phyloP scores from a whole-genome alignment of 2,329 filamentous ascomycete genomes.

The Passalora sequoiae region DNA sequence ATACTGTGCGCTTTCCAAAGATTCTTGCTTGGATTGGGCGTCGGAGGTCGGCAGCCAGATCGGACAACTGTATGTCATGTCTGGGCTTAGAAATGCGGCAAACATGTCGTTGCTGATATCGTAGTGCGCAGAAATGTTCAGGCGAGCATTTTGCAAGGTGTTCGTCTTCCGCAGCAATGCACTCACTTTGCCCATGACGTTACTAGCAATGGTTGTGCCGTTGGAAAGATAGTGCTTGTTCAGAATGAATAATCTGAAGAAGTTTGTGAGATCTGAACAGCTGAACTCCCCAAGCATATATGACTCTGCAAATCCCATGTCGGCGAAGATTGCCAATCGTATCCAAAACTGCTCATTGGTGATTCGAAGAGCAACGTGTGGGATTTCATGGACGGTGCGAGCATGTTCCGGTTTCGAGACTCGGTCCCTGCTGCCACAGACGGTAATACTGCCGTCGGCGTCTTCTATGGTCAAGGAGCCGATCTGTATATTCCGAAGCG shows the following conservation, averaged over 20 bases:
- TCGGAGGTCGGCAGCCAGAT: slow-evolving; percentile 54
- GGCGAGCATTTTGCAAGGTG: slow-evolving; percentile 49
- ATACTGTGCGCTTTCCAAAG: slow-evolving; percentile 61
- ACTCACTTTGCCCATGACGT: slow-evolving; percentile 53
- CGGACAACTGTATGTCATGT: slow-evolving; percentile 72
- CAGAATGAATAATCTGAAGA: slow-evolving; percentile 69
- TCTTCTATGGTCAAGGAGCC: slow-evolving; percentile 45
- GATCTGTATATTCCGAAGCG: slow-evolving; percentile 43
- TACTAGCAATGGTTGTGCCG: slow-evolving; percentile 58
- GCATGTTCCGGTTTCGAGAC: slow-evolving; percentile 34
- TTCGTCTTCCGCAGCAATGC: slow-evolving; percentile 48
- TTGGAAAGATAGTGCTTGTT: slow-evolving; percentile 53
- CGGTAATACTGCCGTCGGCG: slow-evolving; percentile 39
- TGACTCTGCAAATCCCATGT: slow-evolving; percentile 70
- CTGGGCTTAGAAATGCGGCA: slow-evolving; percentile 64
- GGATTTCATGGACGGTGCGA: slow-evolving; percentile 36
- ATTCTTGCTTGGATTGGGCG: slow-evolving; percentile 46
- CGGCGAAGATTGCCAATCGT: slow-evolving; percentile 61
- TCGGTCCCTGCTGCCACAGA: slow-evolving; percentile 38
- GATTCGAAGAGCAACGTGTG: slow-evolving; percentile 54
- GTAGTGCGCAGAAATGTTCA: slow-evolving; percentile 69
- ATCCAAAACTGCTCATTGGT: slow-evolving; percentile 66
- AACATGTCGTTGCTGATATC: slow-evolving; percentile 75
- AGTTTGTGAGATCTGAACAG: slow-evolving; percentile 60
- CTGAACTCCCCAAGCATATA: slow-evolving; percentile 69